phyloP scores from a whole-genome alignment of 441 rosid genomes.

The Croton setiger region DNA sequence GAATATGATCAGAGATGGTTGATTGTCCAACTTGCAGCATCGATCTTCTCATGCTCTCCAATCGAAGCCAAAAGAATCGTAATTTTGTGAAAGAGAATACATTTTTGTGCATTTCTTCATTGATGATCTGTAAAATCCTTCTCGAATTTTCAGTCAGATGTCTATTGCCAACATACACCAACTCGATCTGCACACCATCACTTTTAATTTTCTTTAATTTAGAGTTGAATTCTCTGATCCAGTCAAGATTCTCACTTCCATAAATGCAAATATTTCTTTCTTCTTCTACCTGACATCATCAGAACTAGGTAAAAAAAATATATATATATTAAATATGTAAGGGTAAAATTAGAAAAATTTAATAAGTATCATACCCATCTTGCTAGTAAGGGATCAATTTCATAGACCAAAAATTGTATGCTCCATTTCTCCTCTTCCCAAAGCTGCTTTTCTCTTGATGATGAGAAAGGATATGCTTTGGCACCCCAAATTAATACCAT shows the following conservation, averaged over 20 bases:
- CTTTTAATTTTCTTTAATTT: conserved; percentile 34
- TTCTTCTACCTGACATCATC: conserved; percentile 54
- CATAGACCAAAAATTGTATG: conserved; percentile 44
- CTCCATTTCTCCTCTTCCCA: conserved; percentile 65
- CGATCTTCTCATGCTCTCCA: conserved; percentile 64
- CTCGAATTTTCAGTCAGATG: conserved; percentile 28
- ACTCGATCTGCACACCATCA: conserved; percentile 48
- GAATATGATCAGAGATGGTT: conserved; percentile 38
- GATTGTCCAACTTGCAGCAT: conserved; percentile 31
- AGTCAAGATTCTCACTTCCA: conserved; percentile 49
- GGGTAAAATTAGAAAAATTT: background rate
- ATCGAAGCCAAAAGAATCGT: conserved; percentile 66
- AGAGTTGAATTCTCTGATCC: conserved; percentile 48
- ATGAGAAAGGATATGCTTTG: conserved; percentile 67
- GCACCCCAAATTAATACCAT: conserved; percentile 77
- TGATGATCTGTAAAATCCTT: conserved; percentile 25
- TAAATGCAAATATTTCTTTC: conserved; percentile 55
- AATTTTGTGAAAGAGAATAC: conserved; percentile 41
- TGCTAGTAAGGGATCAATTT: conserved; percentile 47
- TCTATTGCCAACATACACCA: conserved; percentile 50
- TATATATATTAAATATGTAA: background rate
- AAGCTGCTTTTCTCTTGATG: conserved; percentile 53
- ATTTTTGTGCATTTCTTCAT: conserved; percentile 33
- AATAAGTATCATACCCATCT: conserved; percentile 43
- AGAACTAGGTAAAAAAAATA: background rate